Evolutionary conservation across 768 basidiomycete genomes (phyloP).

Genomic region (Kwoniella bestiolae): DNA sequence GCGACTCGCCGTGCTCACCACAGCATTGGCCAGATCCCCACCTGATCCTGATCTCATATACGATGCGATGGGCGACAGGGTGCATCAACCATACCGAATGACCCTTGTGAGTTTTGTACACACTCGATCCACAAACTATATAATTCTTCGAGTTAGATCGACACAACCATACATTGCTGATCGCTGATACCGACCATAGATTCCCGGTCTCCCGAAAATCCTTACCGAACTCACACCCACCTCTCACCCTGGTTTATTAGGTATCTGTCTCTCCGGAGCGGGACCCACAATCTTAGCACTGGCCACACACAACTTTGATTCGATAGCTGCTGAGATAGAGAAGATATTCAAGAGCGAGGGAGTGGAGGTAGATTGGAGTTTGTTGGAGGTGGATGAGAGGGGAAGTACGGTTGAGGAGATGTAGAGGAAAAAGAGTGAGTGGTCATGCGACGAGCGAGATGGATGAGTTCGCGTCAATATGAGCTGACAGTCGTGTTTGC

Average conservation of each 20-base stretch:
- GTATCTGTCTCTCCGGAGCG: conserved; percentile 96
- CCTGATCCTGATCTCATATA: conserved; percentile 96
- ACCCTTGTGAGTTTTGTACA: conserved; percentile 65
- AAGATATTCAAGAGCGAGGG: conserved; percentile 71
- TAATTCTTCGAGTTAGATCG: neutral
- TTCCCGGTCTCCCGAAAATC: conserved; percentile 92
- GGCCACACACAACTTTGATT: conserved; percentile 80
- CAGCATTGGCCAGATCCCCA: conserved; percentile 84
- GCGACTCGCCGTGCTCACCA: conserved; percentile 91
- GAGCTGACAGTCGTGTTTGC: neutral
- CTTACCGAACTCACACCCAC: conserved; percentile 83
- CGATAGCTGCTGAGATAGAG: conserved; percentile 80
- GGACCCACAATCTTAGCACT: conserved; percentile 97
- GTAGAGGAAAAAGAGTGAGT: no score
- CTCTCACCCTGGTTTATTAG: conserved; percentile 90
- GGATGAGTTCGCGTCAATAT: neutral
- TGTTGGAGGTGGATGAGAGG: conserved; percentile 68
- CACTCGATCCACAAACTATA: no score
- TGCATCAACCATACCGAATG: conserved; percentile 96
- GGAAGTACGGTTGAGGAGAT: conserved; percentile 57
- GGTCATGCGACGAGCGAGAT: neutral
- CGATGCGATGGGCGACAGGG: conserved; percentile 97
- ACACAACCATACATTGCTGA: neutral
- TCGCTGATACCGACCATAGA: conserved; percentile 62
- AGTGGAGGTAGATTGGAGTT: conserved; percentile 87